Evolutionary conservation across 1,284 basidiomycete species (phyloP).

Genomic region (Fomitopsis betulina): DNA sequence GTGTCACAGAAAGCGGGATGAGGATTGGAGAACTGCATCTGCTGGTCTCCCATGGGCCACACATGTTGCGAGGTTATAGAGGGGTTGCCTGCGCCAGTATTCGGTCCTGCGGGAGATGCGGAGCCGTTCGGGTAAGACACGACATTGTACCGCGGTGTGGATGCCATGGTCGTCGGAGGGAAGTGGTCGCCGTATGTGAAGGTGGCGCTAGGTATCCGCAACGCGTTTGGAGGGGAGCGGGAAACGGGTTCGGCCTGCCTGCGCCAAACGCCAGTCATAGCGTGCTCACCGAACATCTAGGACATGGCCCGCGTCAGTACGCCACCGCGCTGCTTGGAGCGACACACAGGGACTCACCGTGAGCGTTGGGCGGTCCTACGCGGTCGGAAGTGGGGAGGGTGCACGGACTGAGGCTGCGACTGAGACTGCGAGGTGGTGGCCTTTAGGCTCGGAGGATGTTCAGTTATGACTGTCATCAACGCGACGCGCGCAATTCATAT

Average conservation of each 20-base stretch:
- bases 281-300: conserved; percentile 7
- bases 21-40: conserved; percentile 16
- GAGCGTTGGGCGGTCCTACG: background rate
- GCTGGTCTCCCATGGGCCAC: conserved; percentile 20
- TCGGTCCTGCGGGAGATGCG: conserved; percentile 17
- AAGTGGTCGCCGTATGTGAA: conserved; percentile 18
- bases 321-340: background rate
- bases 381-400: background rate
- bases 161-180: conserved; percentile 13
- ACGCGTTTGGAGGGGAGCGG: conserved; percentile 2
- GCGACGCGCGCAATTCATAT: conserved; percentile 24
- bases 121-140: conserved; percentile 19
- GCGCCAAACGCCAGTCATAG: conserved; percentile 17
- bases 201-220: conserved; percentile 3
- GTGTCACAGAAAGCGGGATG: conserved; percentile 16
- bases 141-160: conserved; percentile 22
- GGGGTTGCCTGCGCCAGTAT: conserved; percentile 15
- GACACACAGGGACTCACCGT: conserved; percentile 1
- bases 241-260: conserved; percentile 12
- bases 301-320: background rate
- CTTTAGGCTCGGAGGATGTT: conserved; percentile 23
- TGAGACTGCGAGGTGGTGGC: conserved; percentile 18
- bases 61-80: conserved; percentile 19
- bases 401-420: conserved; percentile 14
- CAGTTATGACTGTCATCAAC: conserved; percentile 23